A percentile compares a stretch with the other conserved stretches of the same genome.
phyloP scores from a whole-genome alignment of 768 basidiomycete genomes.

The Russula compacta region DNA sequence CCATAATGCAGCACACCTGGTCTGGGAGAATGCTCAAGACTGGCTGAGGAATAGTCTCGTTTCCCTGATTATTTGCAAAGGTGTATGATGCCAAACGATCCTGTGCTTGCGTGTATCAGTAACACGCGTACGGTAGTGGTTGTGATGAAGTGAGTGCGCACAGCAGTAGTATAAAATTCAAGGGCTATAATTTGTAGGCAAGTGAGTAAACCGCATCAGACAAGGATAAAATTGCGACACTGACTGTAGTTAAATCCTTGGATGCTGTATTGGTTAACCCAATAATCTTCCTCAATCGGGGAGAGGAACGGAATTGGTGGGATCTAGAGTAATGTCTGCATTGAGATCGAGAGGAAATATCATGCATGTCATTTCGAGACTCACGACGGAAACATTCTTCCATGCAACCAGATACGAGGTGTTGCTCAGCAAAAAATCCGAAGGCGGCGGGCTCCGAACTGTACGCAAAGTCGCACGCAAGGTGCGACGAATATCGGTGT shows the following conservation, averaged over 20 bases:
- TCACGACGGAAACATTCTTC: conserved; percentile 36
- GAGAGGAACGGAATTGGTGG: conserved; percentile 54
- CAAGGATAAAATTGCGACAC: conserved; percentile 22
- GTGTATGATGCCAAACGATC: conserved; percentile 32
- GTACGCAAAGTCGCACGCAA: conserved; percentile 48
- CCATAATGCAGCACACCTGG: conserved; percentile 18
- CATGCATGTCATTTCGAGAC: neutral
- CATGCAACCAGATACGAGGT: conserved; percentile 48
- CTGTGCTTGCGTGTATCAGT: conserved; percentile 21
- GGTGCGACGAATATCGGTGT: conserved; percentile 45
- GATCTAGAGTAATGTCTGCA: conserved; percentile 32
- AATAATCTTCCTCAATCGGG: conserved; percentile 56
- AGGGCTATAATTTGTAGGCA: conserved; percentile 35
- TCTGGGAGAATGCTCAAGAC: conserved; percentile 33
- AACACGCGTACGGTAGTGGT: neutral
- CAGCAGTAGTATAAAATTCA: conserved; percentile 47
- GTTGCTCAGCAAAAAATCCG: conserved; percentile 40
- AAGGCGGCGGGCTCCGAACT: conserved; percentile 47
- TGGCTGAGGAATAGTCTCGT: conserved; percentile 35
- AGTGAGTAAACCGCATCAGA: neutral
- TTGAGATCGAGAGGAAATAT: neutral
- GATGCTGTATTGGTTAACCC: conserved; percentile 48
- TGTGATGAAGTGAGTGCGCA: conserved; percentile 28
- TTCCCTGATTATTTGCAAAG: conserved; percentile 32
- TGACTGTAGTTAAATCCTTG: conserved; percentile 56